Evolutionary conservation across 2,329 filamentous ascomycete genomes (phyloP).

Genomic region (Cryphonectria naterciae): DNA sequence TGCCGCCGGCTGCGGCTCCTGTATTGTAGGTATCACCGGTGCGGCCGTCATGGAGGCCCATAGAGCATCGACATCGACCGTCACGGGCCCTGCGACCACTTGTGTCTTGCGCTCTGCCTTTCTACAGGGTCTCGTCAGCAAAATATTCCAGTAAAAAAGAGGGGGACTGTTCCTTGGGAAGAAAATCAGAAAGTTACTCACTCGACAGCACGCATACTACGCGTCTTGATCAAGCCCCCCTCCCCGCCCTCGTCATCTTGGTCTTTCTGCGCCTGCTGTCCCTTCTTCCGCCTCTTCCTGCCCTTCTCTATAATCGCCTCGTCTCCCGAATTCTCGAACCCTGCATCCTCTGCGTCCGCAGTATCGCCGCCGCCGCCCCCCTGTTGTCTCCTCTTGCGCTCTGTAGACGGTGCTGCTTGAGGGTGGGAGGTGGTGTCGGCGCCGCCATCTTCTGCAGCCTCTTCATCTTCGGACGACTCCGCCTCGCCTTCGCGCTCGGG

Average conservation of each 20-base stretch:
- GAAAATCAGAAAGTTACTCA: conserved; percentile 40
- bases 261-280: conserved; percentile 38
- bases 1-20: conserved; percentile 11
- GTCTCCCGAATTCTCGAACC: conserved; percentile 72
- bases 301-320: conserved; percentile 69
- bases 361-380: conserved; percentile 26
- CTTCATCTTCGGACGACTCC: conserved; percentile 54
- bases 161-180: neutral
- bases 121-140: conserved; percentile 39
- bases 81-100: conserved; percentile 61
- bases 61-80: conserved; percentile 71
- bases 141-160: neutral
- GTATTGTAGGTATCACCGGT: conserved; percentile 38
- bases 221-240: conserved; percentile 71
- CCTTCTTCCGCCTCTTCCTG: conserved; percentile 51
- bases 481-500: conserved; percentile 39
- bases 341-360: conserved; percentile 49
- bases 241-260: conserved; percentile 60
- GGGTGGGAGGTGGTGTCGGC: conserved; percentile 33
- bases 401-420: conserved; percentile 31
- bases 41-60: conserved; percentile 69
- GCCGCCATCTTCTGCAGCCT: conserved; percentile 45
- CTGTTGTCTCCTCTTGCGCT: conserved; percentile 39
- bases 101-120: conserved; percentile 61
- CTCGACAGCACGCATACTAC: conserved; percentile 70